Conservation (phyloP, 2,329 filamentous ascomycete species). For the Colletotrichum neosansevieriae region DNA sequence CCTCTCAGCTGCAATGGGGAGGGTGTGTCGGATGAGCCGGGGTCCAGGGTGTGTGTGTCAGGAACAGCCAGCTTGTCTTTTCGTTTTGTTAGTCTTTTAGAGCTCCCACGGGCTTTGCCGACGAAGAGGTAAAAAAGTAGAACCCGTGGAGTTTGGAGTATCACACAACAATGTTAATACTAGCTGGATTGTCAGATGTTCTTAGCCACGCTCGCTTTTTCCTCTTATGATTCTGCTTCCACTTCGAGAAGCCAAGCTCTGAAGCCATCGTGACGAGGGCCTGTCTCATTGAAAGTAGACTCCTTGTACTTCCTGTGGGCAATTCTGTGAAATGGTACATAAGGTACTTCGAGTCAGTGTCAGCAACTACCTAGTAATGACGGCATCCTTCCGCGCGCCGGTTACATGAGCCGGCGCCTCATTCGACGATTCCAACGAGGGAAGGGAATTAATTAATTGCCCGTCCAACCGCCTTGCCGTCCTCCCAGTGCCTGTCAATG, state of each 20-base stretch:
- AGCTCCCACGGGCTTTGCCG: slow-evolving; percentile 6
- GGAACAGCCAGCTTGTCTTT: neutral
- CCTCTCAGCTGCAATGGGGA: neutral
- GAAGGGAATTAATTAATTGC: slow-evolving; percentile 6
- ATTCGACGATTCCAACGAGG: neutral
- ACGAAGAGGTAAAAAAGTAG: slow-evolving; percentile 1
- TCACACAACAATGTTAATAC: neutral
- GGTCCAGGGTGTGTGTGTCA: slow-evolving; percentile 11
- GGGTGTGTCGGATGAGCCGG: slow-evolving; percentile 25
- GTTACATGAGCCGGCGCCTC: neutral
- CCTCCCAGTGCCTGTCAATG: neutral
- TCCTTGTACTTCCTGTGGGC: neutral
- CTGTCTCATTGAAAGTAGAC: neutral
- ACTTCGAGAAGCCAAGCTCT: neutral
- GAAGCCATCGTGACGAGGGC: neutral
- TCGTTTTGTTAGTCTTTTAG: neutral
- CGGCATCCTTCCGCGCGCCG: slow-evolving; percentile 21
- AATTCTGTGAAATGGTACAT: neutral
- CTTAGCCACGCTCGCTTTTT: no score
- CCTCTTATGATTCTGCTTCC: neutral
- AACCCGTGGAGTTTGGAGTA: slow-evolving; percentile 4
- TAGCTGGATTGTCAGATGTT: neutral
- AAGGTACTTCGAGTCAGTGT: slow-evolving; percentile 8
- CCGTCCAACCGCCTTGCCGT: neutral
- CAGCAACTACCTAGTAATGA: neutral